Evolutionary conservation across 1,284 basidiomycete species (phyloP).

Genomic region (Fomitiporia mediterranea): DNA sequence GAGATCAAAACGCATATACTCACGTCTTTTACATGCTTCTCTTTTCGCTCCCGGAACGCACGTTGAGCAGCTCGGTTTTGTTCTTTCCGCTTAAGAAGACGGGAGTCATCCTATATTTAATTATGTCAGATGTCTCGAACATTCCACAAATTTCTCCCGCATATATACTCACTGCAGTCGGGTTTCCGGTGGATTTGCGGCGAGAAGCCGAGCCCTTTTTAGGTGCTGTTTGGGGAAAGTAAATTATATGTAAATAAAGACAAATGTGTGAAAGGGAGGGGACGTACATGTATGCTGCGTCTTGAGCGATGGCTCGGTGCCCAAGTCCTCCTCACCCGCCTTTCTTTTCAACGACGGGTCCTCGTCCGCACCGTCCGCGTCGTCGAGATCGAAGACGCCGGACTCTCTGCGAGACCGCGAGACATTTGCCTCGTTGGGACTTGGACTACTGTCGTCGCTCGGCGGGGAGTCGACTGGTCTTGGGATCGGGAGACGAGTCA

Average conservation of each 20-base stretch:
- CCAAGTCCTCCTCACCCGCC: constrained; percentile 52
- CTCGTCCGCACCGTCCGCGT: constrained; percentile 37
- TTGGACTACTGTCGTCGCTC: constrained; percentile 54
- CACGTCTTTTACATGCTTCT: constrained; percentile 85
- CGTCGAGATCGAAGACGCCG: constrained; percentile 31
- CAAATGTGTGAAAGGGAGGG: constrained; percentile 4
- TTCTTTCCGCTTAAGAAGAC: constrained; percentile 77
- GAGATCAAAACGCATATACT: constrained; percentile 31
- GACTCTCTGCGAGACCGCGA: constrained; percentile 26
- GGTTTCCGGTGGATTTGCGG: constrained; percentile 41
- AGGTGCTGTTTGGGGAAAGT: constrained; percentile 20
- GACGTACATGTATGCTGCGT: constrained; percentile 55
- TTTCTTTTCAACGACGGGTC: constrained; percentile 63
- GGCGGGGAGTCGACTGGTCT: constrained; percentile 43
- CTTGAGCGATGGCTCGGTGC: constrained; percentile 61
- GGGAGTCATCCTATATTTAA: constrained; percentile 55
- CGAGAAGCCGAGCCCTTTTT: constrained; percentile 29
- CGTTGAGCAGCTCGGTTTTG: constrained; percentile 84
- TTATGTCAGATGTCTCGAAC: constrained; percentile 16
- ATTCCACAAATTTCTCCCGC: not conserved
- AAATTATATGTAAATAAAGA: constrained; percentile 17
- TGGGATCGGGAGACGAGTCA: constrained; percentile 35
- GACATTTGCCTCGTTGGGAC: constrained; percentile 50
- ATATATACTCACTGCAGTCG: constrained; percentile 34
- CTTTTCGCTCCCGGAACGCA: constrained; percentile 82